These are phyloP conservation scores for Penicillium sp. DNA, from an alignment of 2,329 filamentous ascomycete species.

Conservation along the genomic window DNA sequence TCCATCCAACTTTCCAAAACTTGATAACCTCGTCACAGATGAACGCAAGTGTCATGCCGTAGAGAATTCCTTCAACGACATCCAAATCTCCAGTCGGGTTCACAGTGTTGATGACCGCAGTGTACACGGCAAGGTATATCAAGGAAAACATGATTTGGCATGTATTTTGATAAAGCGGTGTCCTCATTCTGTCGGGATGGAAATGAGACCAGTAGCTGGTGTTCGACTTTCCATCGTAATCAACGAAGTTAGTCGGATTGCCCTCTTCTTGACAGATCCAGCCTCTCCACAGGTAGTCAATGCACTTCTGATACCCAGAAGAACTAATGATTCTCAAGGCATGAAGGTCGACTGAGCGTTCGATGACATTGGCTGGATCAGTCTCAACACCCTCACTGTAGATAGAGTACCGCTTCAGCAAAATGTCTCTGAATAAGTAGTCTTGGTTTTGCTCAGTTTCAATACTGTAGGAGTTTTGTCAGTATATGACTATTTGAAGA, in stretches of 20 bases:
- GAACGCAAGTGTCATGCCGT: constrained; percentile 89
- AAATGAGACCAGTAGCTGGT: constrained; percentile 77
- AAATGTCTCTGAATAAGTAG: constrained; percentile 76
- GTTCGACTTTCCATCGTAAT: constrained; percentile 81
- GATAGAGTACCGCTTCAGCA: constrained; percentile 88
- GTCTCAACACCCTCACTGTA: constrained; percentile 71
- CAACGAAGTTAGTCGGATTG: constrained; percentile 84
- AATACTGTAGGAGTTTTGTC: constrained; percentile 59
- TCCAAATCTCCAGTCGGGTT: constrained; percentile 84
- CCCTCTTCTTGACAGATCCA: constrained; percentile 97
- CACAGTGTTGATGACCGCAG: constrained; percentile 88
- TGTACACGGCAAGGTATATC: constrained; percentile 82
- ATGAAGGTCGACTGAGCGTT: constrained; percentile 91
- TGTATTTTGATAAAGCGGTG: constrained; percentile 88
- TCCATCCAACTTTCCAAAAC: constrained; percentile 89
- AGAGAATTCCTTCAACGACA: constrained; percentile 77
- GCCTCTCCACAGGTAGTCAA: constrained; percentile 87
- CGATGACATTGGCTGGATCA: constrained; percentile 80
- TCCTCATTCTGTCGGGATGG: constrained; percentile 91
- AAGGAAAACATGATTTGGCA: constrained; percentile 84
- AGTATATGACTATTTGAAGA: background rate
- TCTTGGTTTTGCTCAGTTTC: constrained; percentile 77
- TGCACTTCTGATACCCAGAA: constrained; percentile 94
- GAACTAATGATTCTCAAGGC: constrained; percentile 85
- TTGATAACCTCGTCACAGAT: constrained; percentile 85